Percentiles rank a stretch among this genome's conserved stretches.
Evolutionary conservation across 2,329 filamentous ascomycete species (phyloP).

Genomic region (Fusarium humuli): DNA sequence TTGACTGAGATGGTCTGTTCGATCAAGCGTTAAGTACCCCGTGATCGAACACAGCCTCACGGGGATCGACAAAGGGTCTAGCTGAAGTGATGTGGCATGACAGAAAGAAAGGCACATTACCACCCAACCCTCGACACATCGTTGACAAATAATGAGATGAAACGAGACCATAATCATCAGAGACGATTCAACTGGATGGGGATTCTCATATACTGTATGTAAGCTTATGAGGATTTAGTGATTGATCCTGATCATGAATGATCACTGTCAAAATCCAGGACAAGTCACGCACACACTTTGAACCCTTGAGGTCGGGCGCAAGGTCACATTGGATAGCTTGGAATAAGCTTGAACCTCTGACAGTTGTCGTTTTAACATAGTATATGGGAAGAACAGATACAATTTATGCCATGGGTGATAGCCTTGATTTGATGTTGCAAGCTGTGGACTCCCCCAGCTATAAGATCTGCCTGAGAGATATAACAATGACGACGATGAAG

Average conservation of each 20-base stretch:
- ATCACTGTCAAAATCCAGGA: not conserved
- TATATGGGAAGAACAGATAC: not conserved
- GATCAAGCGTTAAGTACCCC: slow-evolving; percentile 17
- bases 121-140: not conserved
- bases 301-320: slow-evolving; percentile 15
- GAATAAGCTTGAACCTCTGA: slow-evolving; percentile 18
- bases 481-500: slow-evolving; percentile 35
- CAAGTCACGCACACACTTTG: slow-evolving; percentile 15
- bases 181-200: slow-evolving; percentile 11
- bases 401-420: slow-evolving; percentile 1
- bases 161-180: not conserved
- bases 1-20: not conserved
- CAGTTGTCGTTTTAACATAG: slow-evolving; percentile 23
- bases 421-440: slow-evolving; percentile 7
- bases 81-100: slow-evolving; percentile 33
- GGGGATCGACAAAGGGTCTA: slow-evolving; percentile 31
- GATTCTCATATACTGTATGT: not conserved
- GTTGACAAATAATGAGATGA: not conserved
- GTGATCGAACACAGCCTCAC: slow-evolving; percentile 32
- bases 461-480: slow-evolving; percentile 33
- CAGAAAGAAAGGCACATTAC: slow-evolving; percentile 20
- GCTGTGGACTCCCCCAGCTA: slow-evolving; percentile 11
- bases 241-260: not conserved
- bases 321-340: slow-evolving; percentile 1
- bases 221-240: not conserved